Conservation (phyloP, 768 basidiomycete genomes). For the Suillus decipiens region DNA sequence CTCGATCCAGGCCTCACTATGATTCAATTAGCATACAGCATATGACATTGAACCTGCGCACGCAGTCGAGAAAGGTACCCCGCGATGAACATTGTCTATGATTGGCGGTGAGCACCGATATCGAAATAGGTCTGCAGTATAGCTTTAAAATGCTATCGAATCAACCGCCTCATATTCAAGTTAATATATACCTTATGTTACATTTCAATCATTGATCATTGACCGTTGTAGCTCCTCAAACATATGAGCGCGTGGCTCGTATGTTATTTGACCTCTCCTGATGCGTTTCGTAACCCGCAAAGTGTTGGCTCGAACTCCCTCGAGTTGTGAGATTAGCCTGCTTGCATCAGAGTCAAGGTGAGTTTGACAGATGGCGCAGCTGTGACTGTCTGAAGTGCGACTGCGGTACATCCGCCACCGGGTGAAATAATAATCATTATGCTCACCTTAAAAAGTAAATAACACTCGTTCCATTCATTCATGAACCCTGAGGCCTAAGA, state of each 20-base stretch:
- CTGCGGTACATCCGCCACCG: not conserved
- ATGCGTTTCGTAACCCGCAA: not conserved
- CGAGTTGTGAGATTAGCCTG: not conserved
- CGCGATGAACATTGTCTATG: not conserved
- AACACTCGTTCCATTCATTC: not conserved
- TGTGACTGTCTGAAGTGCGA: not conserved
- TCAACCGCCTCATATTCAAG: not conserved
- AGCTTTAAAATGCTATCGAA: not conserved
- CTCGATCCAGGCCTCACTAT: not conserved
- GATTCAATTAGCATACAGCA: not conserved
- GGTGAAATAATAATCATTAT: not conserved
- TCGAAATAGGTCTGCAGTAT: not conserved
- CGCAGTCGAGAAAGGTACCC: not conserved
- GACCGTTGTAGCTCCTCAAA: not conserved
- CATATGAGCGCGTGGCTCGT: not conserved
- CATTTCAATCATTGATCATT: not conserved
- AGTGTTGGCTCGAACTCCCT: not conserved
- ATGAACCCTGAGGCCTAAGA: not conserved
- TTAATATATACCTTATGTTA: not conserved
- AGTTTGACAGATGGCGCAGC: not conserved
- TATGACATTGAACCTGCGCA: not conserved
- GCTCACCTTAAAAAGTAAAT: not conserved
- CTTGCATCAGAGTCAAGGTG: not conserved
- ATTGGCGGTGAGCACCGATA: not conserved
- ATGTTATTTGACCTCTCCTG: not conserved